Conservation (phyloP, 345 rosid species). For the Lumnitzera littorea region DNA sequence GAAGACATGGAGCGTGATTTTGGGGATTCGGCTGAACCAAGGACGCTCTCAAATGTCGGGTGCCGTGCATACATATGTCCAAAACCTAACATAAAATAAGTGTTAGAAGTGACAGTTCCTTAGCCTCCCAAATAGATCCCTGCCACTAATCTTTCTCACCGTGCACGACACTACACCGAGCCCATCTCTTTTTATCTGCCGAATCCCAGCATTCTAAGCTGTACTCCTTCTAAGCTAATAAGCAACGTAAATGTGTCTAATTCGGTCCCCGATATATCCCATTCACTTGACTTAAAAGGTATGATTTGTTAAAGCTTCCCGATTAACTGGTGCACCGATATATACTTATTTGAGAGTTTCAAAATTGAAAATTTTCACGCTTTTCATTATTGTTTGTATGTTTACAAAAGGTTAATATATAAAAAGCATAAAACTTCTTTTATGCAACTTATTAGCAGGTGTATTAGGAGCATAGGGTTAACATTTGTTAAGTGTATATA, state of each 20-base stretch:
- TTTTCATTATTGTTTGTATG: too few species aligned
- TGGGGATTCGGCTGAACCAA: constrained; percentile 40
- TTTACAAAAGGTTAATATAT: too few species aligned
- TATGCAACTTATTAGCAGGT: too few species aligned
- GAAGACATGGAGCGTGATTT: constrained; percentile 36
- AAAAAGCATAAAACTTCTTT: too few species aligned
- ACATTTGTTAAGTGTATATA: too few species aligned
- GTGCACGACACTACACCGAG: constrained; percentile 17
- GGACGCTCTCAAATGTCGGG: constrained; percentile 51
- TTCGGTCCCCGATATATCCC: constrained; percentile 1
- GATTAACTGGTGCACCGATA: too few species aligned
- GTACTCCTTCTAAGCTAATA: constrained; percentile 16
- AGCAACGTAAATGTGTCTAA: neutral
- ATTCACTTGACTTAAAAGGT: neutral
- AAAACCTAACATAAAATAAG: constrained; percentile 22
- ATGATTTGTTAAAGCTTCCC: too few species aligned
- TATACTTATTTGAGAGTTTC: too few species aligned
- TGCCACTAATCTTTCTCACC: neutral
- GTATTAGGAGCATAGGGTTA: too few species aligned
- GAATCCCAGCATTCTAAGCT: constrained; percentile 36
- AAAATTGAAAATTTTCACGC: too few species aligned
- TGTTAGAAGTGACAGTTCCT: constrained; percentile 34
- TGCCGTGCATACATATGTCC: constrained; percentile 25
- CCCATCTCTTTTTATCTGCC: constrained; percentile 16
- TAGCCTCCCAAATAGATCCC: constrained; percentile 12